Evolutionary conservation across 2,329 filamentous ascomycete genomes (phyloP).

Genomic region (Cylindrodendrum hubeiense): DNA sequence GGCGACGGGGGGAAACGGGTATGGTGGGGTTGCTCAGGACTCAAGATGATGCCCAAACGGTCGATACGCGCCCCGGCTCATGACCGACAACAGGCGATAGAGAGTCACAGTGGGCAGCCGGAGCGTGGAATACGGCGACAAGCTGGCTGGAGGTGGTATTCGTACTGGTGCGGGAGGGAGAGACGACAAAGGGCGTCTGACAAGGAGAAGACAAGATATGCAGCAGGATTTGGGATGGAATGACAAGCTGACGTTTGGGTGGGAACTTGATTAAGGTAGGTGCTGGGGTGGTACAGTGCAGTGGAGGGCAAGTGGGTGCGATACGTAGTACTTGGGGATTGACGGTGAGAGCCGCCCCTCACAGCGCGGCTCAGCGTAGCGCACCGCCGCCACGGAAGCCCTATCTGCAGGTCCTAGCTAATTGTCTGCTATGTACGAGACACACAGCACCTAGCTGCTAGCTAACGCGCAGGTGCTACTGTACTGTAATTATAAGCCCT

Average conservation of each 20-base stretch:
- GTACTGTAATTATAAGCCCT: neutral
- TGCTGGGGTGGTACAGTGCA: slow-evolving; percentile 8
- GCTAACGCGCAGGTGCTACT: neutral
- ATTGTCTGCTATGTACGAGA: neutral
- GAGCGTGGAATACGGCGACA: slow-evolving; percentile 22
- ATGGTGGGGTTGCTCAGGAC: slow-evolving; percentile 42
- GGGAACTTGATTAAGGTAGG: neutral
- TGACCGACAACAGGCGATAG: slow-evolving; percentile 38
- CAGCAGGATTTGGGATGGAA: slow-evolving; percentile 21
- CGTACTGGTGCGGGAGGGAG: slow-evolving; percentile 6
- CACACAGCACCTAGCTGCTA: neutral
- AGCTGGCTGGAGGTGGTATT: slow-evolving; percentile 3
- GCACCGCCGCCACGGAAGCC: neutral
- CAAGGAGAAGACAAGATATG: slow-evolving; percentile 23
- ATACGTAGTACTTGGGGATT: slow-evolving; percentile 7
- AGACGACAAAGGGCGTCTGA: slow-evolving; percentile 17
- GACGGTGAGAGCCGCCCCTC: slow-evolving; percentile 15
- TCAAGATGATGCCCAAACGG: slow-evolving; percentile 47
- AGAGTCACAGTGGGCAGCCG: slow-evolving; percentile 22
- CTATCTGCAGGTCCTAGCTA: neutral
- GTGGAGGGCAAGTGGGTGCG: slow-evolving; percentile 9
- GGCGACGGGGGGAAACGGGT: slow-evolving; percentile 2
- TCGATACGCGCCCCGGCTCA: slow-evolving; percentile 45
- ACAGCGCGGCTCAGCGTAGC: neutral
- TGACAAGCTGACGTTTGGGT: slow-evolving; percentile 25